These are phyloP conservation scores for Daldinia grandis DNA, from an alignment of 495 filamentous ascomycete species.

Conservation along the genomic window DNA sequence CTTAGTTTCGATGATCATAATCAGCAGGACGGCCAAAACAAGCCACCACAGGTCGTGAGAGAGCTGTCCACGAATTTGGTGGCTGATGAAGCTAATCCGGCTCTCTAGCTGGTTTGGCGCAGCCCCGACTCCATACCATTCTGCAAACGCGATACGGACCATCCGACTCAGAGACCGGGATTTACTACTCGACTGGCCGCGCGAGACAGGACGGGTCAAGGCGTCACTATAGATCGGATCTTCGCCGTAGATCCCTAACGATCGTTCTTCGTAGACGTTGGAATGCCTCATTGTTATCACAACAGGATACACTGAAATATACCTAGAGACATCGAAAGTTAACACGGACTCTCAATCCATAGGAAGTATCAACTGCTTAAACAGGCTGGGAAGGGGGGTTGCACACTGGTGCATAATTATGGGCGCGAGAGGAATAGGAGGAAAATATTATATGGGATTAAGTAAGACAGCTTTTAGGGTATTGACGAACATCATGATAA, in stretches of 20 bases:
- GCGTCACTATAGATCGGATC: constrained; percentile 44
- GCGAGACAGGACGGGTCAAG: constrained; percentile 31
- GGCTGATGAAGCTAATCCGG: constrained; percentile 60
- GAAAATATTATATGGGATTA: not conserved
- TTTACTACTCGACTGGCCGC: constrained; percentile 36
- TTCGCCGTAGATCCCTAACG: constrained; percentile 71
- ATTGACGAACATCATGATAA: constrained; percentile 77
- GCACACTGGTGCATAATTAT: not conserved
- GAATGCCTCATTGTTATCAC: constrained; percentile 75
- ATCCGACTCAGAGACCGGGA: constrained; percentile 37
- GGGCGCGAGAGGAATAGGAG: constrained; percentile 6
- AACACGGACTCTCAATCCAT: not conserved
- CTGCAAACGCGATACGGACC: constrained; percentile 45
- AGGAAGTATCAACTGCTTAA: not conserved
- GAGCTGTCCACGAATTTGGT: constrained; percentile 80
- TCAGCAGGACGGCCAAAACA: constrained; percentile 74
- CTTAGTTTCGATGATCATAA: constrained; percentile 75
- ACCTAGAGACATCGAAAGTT: constrained; percentile 44
- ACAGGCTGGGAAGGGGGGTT: not conserved
- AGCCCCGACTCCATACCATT: constrained; percentile 52
- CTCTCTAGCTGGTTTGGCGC: constrained; percentile 41
- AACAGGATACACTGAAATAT: constrained; percentile 80
- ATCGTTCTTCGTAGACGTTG: constrained; percentile 73
- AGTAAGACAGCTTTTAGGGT: not conserved
- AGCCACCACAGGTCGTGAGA: constrained; percentile 92